Base-by-base conservation (phyloP, 257 asterid species). In the Solanum bulbocastanum region DNA sequence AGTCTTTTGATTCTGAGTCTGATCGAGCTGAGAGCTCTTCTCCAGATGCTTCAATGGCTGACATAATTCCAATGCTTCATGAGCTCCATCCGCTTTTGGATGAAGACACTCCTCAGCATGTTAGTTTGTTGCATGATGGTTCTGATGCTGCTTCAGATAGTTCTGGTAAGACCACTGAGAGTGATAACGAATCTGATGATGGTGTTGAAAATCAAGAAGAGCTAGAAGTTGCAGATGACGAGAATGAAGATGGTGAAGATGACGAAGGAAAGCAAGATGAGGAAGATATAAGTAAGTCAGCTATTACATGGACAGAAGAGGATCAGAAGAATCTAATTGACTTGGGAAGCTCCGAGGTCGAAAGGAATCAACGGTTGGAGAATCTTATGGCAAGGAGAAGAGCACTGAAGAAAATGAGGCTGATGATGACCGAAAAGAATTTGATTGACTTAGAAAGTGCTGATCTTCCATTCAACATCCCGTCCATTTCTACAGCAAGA, bases 321-420 rank as follows among this genome's bases (percentile, higher is more conserved):
- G 99, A 96, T 87, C 95, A 95, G 88, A 96, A 92, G 95, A 96
- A 96, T 93, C 96, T 96, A 52, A 93, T 96, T 96, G 98, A 96
- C 90, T 90, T 96, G 35, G 98, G 98, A 76, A 93, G 93, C 90
- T 96, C 98, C 0, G 99, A 96, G 92, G 92, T 94, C 3, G 98
- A 96, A 91, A 90, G 99, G 89, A 96, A 95, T 91, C 94, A 92
- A 87, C 92, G 96, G 90, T 90, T 96, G 92, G 99, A 96, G 93
- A 96, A 94, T 83, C 91, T 96, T 40, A 93, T 96, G 30, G 92
- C 96, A 81, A 93, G 98, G 90, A 93, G 99, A 91, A 93, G 98
- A 93, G 93, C 96, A 73, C 89, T 96, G 91, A 94, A 95, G 92
- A 93, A 94, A 81, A 90, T 74, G 52, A 85, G 88, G 90, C 89